These are phyloP conservation scores for Ogataea siamensis DNA, from an alignment of 805 yeast genomes.

Conservation along the genomic window DNA sequence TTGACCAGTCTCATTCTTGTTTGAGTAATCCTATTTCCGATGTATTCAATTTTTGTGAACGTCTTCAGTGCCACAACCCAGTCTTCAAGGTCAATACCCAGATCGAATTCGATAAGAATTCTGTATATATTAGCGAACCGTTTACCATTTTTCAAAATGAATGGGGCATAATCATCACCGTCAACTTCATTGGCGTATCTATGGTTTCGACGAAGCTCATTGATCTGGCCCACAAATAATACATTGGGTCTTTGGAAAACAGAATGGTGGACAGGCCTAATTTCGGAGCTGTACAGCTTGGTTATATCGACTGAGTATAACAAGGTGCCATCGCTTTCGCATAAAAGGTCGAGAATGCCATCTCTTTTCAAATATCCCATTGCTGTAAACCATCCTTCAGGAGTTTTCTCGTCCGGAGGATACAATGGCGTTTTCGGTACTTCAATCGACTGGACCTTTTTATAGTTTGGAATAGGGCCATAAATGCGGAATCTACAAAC, in stretches of 20 bases:
- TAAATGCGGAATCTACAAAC: constrained; percentile 65
- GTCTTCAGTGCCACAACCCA: constrained; percentile 71
- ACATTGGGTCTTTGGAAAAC: constrained; percentile 58
- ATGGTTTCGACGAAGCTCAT: constrained; percentile 49
- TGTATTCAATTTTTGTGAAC: constrained; percentile 56
- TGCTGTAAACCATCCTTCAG: constrained; percentile 69
- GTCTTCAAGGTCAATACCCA: constrained; percentile 69
- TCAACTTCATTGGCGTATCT: constrained; percentile 29
- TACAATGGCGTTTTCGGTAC: constrained; percentile 25
- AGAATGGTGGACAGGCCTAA: constrained; percentile 62
- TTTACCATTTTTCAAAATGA: constrained; percentile 14
- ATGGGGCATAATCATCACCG: constrained; percentile 8
- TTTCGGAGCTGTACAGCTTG: constrained; percentile 54
- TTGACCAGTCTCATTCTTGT: constrained; percentile 53
- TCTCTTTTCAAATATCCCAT: constrained; percentile 67
- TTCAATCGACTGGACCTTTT: constrained; percentile 33
- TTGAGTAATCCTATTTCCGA: constrained; percentile 24
- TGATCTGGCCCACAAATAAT: constrained; percentile 55
- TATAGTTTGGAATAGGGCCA: constrained; percentile 54
- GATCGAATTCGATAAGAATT: constrained; percentile 59
- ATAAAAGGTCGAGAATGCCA: constrained; percentile 58
- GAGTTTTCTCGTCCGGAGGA: constrained; percentile 20
- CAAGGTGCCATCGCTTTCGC: constrained; percentile 62
- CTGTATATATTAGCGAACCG: constrained; percentile 25
- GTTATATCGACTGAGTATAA: constrained; percentile 59